Percentiles rank a stretch among this genome's conserved stretches.
Conservation (phyloP, 2,329 filamentous ascomycete species). For the Xylariales sp. region DNA sequence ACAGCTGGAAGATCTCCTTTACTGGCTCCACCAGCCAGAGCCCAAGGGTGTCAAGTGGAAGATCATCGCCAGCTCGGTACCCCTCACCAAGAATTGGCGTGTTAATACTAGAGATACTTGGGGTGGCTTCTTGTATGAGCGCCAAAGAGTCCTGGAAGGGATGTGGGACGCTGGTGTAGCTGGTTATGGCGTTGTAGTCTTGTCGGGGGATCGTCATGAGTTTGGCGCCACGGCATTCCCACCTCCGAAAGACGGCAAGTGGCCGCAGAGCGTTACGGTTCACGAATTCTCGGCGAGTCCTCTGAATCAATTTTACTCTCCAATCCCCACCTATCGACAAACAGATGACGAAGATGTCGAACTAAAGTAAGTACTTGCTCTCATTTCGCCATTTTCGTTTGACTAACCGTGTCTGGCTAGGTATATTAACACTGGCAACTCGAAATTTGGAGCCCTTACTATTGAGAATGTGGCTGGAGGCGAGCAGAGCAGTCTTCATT, state of each 20-base stretch:
- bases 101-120: constrained; percentile 87
- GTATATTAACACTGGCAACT: constrained; percentile 79
- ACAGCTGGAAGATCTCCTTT: constrained; percentile 75
- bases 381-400: too few species aligned
- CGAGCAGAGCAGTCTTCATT: constrained; percentile 70
- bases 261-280: constrained; percentile 61
- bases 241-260: constrained; percentile 55
- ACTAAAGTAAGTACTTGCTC: constrained; percentile 73
- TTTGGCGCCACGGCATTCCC: constrained; percentile 85
- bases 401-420: too few species aligned
- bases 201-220: constrained; percentile 94
- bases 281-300: constrained; percentile 93
- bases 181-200: constrained; percentile 72
- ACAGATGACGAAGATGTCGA: constrained; percentile 76
- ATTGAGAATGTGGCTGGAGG: constrained; percentile 64
- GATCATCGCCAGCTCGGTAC: constrained; percentile 82
- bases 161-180: constrained; percentile 85
- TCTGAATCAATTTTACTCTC: constrained; percentile 89
- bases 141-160: constrained; percentile 73
- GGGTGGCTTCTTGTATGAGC: constrained; percentile 85
- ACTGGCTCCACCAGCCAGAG: constrained; percentile 69
- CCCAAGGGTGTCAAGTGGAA: constrained; percentile 86
- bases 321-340: constrained; percentile 78
- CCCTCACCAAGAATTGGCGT: constrained; percentile 97
- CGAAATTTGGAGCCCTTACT: constrained; percentile 81